Evolutionary conservation across 2,329 filamentous ascomycete genomes (phyloP).

Genomic region (Clonostachys byssicola): DNA sequence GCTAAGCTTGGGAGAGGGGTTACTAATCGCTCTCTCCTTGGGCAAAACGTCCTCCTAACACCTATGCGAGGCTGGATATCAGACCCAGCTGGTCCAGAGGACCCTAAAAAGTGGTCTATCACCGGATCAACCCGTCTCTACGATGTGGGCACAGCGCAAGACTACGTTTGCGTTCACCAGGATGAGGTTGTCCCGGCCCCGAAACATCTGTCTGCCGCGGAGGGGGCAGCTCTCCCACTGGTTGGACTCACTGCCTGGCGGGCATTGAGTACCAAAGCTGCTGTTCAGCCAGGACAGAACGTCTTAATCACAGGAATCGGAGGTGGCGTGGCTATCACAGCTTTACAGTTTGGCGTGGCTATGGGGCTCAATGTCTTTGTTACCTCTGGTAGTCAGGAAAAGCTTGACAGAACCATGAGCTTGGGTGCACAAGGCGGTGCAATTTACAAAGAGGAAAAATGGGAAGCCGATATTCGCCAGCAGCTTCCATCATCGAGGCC

Average conservation of each 20-base stretch:
- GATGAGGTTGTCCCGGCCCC: conserved; percentile 75
- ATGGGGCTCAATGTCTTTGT: conserved; percentile 77
- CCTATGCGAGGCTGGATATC: conserved; percentile 76
- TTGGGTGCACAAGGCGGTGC: conserved; percentile 82
- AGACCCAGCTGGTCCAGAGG: conserved; percentile 70
- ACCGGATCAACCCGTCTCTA: conserved; percentile 64
- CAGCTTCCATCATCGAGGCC: conserved; percentile 62
- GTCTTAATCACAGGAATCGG: conserved; percentile 88
- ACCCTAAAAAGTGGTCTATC: conserved; percentile 39
- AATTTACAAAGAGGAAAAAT: conserved; percentile 70
- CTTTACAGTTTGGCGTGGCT: conserved; percentile 73
- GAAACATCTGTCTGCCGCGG: conserved; percentile 62
- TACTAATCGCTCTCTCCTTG: conserved; percentile 25
- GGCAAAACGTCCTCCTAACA: conserved; percentile 73
- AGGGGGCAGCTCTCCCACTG: conserved; percentile 81
- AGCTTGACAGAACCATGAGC: conserved; percentile 66
- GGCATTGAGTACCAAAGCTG: conserved; percentile 75
- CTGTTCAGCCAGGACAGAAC: conserved; percentile 62
- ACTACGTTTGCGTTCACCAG: conserved; percentile 66
- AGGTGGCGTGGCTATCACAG: conserved; percentile 83
- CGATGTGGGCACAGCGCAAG: conserved; percentile 65
- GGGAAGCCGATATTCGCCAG: conserved; percentile 71
- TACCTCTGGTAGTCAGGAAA: conserved; percentile 68
- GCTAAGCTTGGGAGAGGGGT: conserved; percentile 53
- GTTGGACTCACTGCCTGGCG: conserved; percentile 88